Conservation (phyloP, 768 basidiomycete genomes). For the Lentinula boryana region DNA sequence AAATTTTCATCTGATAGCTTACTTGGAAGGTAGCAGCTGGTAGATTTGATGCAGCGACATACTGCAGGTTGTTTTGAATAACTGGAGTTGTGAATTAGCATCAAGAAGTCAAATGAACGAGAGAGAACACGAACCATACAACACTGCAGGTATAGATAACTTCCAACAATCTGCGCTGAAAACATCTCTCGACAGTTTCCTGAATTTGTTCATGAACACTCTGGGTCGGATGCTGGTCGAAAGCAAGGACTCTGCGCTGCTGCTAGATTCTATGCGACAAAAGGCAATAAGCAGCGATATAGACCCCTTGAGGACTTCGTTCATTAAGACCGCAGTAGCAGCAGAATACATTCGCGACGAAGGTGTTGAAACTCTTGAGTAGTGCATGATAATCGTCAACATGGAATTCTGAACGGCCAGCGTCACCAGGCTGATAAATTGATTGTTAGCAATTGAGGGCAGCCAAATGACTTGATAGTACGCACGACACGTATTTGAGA, state of each 20-base stretch:
- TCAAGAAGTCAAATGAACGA: background rate
- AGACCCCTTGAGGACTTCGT: slow-evolving; percentile 87
- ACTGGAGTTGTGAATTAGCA: slow-evolving; percentile 34
- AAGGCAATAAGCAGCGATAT: slow-evolving; percentile 89
- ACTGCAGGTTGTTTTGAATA: slow-evolving; percentile 94
- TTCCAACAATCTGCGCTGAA: slow-evolving; percentile 96
- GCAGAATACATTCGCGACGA: slow-evolving; percentile 81
- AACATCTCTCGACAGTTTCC: slow-evolving; percentile 58
- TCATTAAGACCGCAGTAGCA: slow-evolving; percentile 90
- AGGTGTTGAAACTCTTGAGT: slow-evolving; percentile 80
- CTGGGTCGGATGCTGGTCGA: slow-evolving; percentile 7
- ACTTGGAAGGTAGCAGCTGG: slow-evolving; percentile 97
- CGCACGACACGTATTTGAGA: slow-evolving; percentile 77
- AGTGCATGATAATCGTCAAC: slow-evolving; percentile 93
- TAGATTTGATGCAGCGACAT: slow-evolving; percentile 89
- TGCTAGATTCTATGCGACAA: slow-evolving; percentile 40
- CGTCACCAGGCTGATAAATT: slow-evolving; percentile 54
- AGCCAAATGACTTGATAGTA: slow-evolving; percentile 12
- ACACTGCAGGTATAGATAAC: slow-evolving; percentile 91
- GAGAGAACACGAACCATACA: slow-evolving; percentile 54
- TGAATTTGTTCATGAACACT: slow-evolving; percentile 11
- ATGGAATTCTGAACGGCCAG: slow-evolving; percentile 90
- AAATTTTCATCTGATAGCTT: slow-evolving; percentile 95
- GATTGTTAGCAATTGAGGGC: background rate
- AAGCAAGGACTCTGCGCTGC: slow-evolving; percentile 6